Conservation (phyloP, 805 yeast species). For the Teunomyces stri region DNA sequence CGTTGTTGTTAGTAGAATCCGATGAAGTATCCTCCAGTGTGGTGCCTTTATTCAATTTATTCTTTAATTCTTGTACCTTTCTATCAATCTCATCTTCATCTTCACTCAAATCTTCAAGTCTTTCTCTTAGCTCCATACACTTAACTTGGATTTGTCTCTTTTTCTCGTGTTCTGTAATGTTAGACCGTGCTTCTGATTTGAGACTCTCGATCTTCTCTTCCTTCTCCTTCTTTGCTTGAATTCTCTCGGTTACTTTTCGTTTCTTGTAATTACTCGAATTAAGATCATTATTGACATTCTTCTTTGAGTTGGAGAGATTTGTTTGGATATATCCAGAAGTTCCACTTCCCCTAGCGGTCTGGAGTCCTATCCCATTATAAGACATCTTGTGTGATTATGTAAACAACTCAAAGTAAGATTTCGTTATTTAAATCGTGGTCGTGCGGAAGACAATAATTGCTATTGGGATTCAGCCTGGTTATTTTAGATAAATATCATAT, state of each 20-base stretch:
- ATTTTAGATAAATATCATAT: too few species aligned
- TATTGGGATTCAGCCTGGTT: too few species aligned
- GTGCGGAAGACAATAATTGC: too few species aligned
- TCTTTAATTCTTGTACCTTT: conserved; percentile 19
- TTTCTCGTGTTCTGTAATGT: conserved; percentile 31
- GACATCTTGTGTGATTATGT: conserved; percentile 35
- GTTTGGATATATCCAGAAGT: conserved; percentile 62
- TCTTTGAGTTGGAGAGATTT: conserved; percentile 28
- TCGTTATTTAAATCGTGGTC: too few species aligned
- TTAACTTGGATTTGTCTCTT: conserved; percentile 42
- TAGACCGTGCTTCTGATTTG: conserved; percentile 16
- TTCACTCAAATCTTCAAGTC: conserved; percentile 47
- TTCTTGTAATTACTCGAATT: conserved; percentile 36
- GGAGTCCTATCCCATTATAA: conserved; percentile 57
- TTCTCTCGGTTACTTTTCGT: conserved; percentile 27
- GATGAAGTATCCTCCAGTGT: background rate
- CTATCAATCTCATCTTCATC: conserved; percentile 29
- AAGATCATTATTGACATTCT: conserved; percentile 1
- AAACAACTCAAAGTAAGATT: background rate
- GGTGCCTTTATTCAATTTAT: conserved; percentile 9
- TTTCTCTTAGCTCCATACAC: conserved; percentile 51
- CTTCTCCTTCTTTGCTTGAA: conserved; percentile 19
- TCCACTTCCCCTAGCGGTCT: conserved; percentile 58
- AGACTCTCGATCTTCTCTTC: conserved; percentile 1
- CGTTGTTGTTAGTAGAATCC: background rate